Evolutionary conservation across 2,329 filamentous ascomycete genomes (phyloP).

Genomic region (Hypoxylon sp.): DNA sequence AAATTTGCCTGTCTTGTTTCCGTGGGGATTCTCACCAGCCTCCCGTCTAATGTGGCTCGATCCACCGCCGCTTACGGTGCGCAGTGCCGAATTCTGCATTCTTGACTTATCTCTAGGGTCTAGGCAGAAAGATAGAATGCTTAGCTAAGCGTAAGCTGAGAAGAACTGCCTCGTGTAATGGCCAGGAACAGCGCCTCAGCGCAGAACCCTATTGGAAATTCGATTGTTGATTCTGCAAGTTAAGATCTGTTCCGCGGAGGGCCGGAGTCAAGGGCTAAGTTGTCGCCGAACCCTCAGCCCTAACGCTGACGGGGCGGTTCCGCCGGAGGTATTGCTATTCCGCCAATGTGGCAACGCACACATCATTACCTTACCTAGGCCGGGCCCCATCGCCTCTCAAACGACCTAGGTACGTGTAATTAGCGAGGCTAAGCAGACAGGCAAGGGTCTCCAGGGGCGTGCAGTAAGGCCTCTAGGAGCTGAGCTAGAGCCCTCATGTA

Average conservation of each 20-base stretch:
- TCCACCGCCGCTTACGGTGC: slow-evolving; percentile 21
- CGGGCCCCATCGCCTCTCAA: slow-evolving; percentile 14
- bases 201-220: neutral
- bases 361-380: neutral
- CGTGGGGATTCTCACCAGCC: slow-evolving; percentile 21
- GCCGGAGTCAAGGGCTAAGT: neutral
- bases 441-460: neutral
- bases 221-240: slow-evolving; percentile 10
- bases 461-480: neutral
- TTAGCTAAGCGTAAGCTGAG: slow-evolving; percentile 38
- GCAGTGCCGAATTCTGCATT: slow-evolving; percentile 40
- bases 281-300: slow-evolving; percentile 7
- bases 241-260: slow-evolving; percentile 16
- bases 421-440: neutral
- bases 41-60: slow-evolving; percentile 7
- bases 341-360: slow-evolving; percentile 15
- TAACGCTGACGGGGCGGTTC: slow-evolving; percentile 27
- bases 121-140: slow-evolving; percentile 27
- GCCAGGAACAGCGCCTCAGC: slow-evolving; percentile 17
- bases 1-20: slow-evolving; percentile 12
- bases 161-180: slow-evolving; percentile 22
- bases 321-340: slow-evolving; percentile 9
- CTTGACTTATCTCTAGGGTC: slow-evolving; percentile 25
- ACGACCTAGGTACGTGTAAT: slow-evolving; percentile 5
- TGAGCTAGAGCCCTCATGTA: neutral